Evolutionary conservation across 1,284 basidiomycete genomes (phyloP), one percentile per base, ranked within the genome.

Genomic region (Crucibulum cyathiforme): DNA sequence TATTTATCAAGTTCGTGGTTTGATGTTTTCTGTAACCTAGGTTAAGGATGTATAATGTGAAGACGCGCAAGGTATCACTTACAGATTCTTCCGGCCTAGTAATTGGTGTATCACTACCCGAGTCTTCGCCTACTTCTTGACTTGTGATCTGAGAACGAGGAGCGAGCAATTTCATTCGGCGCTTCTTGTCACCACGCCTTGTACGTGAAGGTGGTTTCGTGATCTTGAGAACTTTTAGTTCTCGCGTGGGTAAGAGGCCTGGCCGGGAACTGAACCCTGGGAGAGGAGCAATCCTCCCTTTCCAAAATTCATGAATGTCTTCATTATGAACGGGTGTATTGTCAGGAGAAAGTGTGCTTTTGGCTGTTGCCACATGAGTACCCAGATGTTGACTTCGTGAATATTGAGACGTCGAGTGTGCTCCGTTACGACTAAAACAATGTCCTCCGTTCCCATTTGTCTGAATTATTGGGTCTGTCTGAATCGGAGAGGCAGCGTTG

Each of bases 211-310:
- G 41, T 53, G 67, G 67, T 53, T 63, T 67, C 43, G 60, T 59
- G 35, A 71, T 70, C 17, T 64, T 64, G 24, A 68, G 53, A 36
- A 56, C 58, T 34, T 56, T 56, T 6, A 58, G 57, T 47, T 71
- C 65, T 48, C 62, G 65, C 41, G 61, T 65, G 15, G 69, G 64
- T 17, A 74, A 61, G 35, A 76, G 67, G 55, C 71, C 71, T 19
- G 74, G 74, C 19, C 62, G 64, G 4, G 79, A 81, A 19, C 67
- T 69, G 59, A 72, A 76, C 12, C 79, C 80, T 10, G 79, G 79
- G 51, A 80, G 71, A 15, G 80, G 78, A 12, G 77, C 79, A 31
- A 82, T 68, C 52, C 77, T 71, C 17, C 76, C 78, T 62, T 70
- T 75, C 80, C 80, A 82, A 57, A 74, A 77, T 19, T 73, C 73